phyloP scores from a whole-genome alignment of 164 flowering plant genomes.

The Magnolia sinica region DNA sequence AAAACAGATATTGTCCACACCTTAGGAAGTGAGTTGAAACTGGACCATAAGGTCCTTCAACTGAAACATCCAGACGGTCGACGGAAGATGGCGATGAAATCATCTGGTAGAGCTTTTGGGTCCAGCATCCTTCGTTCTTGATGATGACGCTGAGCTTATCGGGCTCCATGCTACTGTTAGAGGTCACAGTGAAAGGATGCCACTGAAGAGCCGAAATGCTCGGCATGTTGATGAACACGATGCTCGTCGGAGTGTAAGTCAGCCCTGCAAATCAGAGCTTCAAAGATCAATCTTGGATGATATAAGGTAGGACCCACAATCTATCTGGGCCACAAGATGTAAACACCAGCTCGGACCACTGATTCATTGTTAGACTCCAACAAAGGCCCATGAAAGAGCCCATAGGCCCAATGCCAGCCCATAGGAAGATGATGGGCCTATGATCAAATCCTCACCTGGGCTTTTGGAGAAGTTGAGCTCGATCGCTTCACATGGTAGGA shows the following conservation, averaged over 20 bases:
- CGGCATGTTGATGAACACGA: conserved; percentile 56
- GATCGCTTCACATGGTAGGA: conserved; percentile 55
- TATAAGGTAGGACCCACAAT: too few species aligned
- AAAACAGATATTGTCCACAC: conserved; percentile 17
- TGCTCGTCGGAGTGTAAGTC: conserved; percentile 53
- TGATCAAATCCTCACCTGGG: conserved; percentile 34
- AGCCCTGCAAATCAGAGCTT: conserved; percentile 31
- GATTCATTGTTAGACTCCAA: too few species aligned
- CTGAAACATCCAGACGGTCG: conserved; percentile 53
- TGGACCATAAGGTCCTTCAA: conserved; percentile 96
- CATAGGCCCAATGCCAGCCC: too few species aligned
- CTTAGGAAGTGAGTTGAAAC: conserved; percentile 53
- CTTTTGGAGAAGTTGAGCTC: conserved; percentile 79
- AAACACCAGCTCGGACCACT: too few species aligned
- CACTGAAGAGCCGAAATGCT: conserved; percentile 70
- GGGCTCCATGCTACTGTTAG: conserved; percentile 52
- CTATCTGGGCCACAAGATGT: too few species aligned
- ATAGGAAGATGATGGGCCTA: too few species aligned
- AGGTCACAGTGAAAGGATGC: conserved; percentile 78
- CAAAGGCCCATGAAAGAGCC: too few species aligned
- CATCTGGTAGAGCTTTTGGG: conserved; percentile 47
- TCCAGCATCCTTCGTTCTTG: conserved; percentile 65
- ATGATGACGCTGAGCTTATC: conserved; percentile 56
- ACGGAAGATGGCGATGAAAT: conserved; percentile 47
- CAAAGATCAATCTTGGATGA: background rate